Percentiles rank a stretch among this genome's conserved stretches.
Conservation (phyloP, 192 early-diverging fungal genomes). For the Entomortierella lignicola region DNA sequence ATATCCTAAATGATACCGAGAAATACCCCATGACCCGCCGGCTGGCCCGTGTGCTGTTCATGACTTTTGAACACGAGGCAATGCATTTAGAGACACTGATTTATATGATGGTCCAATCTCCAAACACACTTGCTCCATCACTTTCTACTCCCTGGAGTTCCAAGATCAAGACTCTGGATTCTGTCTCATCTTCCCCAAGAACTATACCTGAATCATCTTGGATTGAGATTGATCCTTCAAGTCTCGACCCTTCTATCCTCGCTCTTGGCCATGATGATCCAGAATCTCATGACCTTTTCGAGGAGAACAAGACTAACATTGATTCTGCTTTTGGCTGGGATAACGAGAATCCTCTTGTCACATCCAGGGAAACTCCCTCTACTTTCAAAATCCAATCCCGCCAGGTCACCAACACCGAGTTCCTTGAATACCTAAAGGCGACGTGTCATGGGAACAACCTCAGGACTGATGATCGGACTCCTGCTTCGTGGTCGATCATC, state of each 20-base stretch:
- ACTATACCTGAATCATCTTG: slow-evolving; percentile 3
- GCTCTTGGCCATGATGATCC: slow-evolving; percentile 74
- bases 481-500: slow-evolving; percentile 58
- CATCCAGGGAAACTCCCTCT: slow-evolving; percentile 37
- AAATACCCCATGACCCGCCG: slow-evolving; percentile 38
- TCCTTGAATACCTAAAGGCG: slow-evolving; percentile 62
- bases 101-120: slow-evolving; percentile 87
- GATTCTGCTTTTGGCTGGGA: slow-evolving; percentile 86
- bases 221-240: slow-evolving; percentile 30
- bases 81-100: slow-evolving; percentile 94
- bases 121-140: slow-evolving; percentile 57
- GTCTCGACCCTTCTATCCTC: slow-evolving; percentile 31
- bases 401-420: slow-evolving; percentile 87
- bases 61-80: slow-evolving; percentile 94
- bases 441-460: slow-evolving; percentile 14
- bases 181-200: no score
- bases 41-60: slow-evolving; percentile 76
- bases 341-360: slow-evolving; percentile 77
- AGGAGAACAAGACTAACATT: slow-evolving; percentile 30
- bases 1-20: slow-evolving; percentile 55
- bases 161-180: not conserved
- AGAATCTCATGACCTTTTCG: slow-evolving; percentile 59
- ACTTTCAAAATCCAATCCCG: slow-evolving; percentile 78
- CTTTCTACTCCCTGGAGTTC: slow-evolving; percentile 49
- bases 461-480: slow-evolving; percentile 61